These are phyloP conservation scores for Hericium coralloides DNA, from an alignment of 768 basidiomycete genomes.

Conservation along the genomic window DNA sequence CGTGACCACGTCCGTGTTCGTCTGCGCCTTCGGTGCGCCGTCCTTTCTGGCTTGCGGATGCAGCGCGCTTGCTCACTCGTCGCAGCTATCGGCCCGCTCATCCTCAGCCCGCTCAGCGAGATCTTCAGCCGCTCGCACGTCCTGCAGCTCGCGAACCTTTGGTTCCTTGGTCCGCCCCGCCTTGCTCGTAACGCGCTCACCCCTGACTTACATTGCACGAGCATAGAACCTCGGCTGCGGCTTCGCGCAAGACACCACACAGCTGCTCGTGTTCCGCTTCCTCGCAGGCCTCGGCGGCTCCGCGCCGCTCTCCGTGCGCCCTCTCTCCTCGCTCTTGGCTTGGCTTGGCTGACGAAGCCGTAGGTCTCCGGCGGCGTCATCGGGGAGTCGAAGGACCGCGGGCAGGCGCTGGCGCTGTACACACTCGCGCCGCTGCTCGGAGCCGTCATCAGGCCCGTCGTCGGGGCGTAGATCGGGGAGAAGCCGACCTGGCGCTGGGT, in stretches of 20 bases:
- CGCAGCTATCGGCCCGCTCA: constrained; percentile 44
- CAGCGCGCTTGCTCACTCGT: constrained; percentile 20
- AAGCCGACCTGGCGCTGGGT: not conserved
- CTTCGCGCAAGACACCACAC: constrained; percentile 44
- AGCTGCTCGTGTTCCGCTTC: constrained; percentile 31
- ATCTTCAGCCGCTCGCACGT: constrained; percentile 59
- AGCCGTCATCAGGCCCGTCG: constrained; percentile 54
- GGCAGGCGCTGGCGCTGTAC: constrained; percentile 54
- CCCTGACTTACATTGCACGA: not conserved
- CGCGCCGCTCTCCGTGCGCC: constrained; percentile 31
- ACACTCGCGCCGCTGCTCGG: constrained; percentile 60
- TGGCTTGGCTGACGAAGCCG: not conserved
- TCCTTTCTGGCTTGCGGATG: not conserved
- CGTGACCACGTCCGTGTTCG: constrained; percentile 51
- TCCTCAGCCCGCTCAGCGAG: constrained; percentile 56
- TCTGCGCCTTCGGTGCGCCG: constrained; percentile 44
- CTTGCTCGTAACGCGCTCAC: not conserved
- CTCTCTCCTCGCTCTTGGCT: not conserved
- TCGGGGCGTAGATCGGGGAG: constrained; percentile 25
- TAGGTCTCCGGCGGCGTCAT: constrained; percentile 38
- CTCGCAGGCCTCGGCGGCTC: constrained; percentile 66
- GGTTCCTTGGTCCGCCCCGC: constrained; percentile 43
- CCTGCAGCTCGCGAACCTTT: constrained; percentile 54
- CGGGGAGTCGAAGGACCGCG: constrained; percentile 52
- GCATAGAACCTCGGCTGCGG: constrained; percentile 54